A percentile compares a stretch with the other conserved stretches of the same genome.
Conservation (phyloP, 1,284 basidiomycete species). For the Erythrobasidium hasegawianum region DNA sequence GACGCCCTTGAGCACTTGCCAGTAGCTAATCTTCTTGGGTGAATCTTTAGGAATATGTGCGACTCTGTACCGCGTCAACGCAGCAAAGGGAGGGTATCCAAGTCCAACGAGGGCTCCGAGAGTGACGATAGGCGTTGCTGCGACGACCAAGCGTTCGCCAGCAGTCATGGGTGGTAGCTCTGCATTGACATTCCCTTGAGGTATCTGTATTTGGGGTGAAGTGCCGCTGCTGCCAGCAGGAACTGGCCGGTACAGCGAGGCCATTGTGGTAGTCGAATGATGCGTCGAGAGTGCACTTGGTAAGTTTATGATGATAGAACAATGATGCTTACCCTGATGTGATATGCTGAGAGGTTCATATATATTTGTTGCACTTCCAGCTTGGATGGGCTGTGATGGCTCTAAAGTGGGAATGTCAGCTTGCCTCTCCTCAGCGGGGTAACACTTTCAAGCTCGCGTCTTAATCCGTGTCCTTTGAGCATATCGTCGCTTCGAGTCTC, state of each 20-base stretch:
- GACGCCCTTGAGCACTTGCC: conserved; percentile 28
- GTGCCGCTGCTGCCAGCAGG: not conserved
- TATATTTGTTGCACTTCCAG: not conserved
- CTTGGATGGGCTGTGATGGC: conserved; percentile 33
- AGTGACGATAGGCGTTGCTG: conserved; percentile 29
- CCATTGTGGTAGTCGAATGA: conserved; percentile 1
- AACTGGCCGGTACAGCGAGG: conserved; percentile 2
- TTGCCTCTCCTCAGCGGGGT: conserved; percentile 22
- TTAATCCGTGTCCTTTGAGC: conserved; percentile 30
- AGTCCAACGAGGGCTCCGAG: conserved; percentile 24
- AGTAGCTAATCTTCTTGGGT: conserved; percentile 12
- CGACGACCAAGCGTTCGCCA: conserved; percentile 20
- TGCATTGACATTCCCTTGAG: conserved; percentile 7
- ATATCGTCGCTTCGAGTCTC: conserved; percentile 34
- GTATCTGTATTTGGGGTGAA: not conserved
- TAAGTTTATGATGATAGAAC: not conserved
- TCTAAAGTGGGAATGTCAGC: conserved; percentile 28
- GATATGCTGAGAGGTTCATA: not conserved
- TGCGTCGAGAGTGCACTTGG: not conserved
- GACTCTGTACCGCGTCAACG: conserved; percentile 18
- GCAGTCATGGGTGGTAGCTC: not conserved
- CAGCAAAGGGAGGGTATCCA: conserved; percentile 26
- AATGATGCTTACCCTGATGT: too few relatives aligned
- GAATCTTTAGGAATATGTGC: conserved; percentile 25
- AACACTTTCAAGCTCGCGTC: conserved; percentile 27